Evolutionary conservation across 73 alveolate species (phyloP), one percentile per base, ranked within the genome.

Genomic region (Paramecium tetraurelia): DNA sequence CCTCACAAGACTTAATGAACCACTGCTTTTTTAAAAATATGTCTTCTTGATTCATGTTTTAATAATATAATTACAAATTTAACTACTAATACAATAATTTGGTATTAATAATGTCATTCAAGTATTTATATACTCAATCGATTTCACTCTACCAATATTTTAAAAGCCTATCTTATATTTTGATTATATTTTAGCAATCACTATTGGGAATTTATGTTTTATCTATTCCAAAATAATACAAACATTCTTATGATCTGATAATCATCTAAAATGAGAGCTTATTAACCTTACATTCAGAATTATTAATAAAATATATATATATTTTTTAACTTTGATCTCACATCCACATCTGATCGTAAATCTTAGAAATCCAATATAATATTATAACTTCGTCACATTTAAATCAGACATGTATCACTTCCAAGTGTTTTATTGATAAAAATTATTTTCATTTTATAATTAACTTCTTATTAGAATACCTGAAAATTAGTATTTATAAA

Each of bases 1-100:
- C 94, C 11, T 77, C 44, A 11, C 84, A 44, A 38, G 85, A 44
- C 84, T 89, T 89, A 43, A 89, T 89, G 59, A 89, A 89, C 94
- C 94, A 89, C 84, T 89, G 46, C 36, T 89, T 89, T 68, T 89
- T 89, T 35, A 89, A 63, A 43, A 41, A 83, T 20, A 83, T 72
- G 63, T 83, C 77, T 33, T 76, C 94, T 29, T 69, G 71, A 38
- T 46, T 72, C 90, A 80, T 80, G 31, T 53, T 53, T 53, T 53
- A 53, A 53, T 53, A 53, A 53, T 53, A 53, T 53, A 53, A 53
- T 53, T 53, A 7, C 21, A 4, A n/a, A 18, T n/a, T 48, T 53
- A 53, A 53, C 69, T 53, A 53, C 35, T 53, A 53, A 53, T 48
- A 48, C 59, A n/a, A 48, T 48, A 48, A 48, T 48, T 16, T 16